Percentiles rank a stretch among this genome's conserved stretches.
Evolutionary conservation across 1,139 yeast species (phyloP).

Genomic region (Yamadazyma sp.): DNA sequence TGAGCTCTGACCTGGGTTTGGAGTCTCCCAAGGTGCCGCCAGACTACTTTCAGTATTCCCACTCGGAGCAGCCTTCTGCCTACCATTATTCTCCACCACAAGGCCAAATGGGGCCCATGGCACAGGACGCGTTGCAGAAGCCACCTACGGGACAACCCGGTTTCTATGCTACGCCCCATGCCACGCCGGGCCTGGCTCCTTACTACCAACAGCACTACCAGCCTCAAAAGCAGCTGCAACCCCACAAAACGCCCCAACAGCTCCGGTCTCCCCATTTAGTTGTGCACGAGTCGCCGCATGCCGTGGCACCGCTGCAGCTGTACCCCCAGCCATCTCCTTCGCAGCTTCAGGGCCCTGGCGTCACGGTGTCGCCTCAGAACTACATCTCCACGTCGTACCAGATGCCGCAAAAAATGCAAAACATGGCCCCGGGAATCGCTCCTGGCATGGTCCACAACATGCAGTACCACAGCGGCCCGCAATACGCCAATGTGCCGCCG

Average conservation of each 20-base stretch:
- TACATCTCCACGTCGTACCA: neutral
- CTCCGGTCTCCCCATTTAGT: slow-evolving; percentile 1
- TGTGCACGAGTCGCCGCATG: neutral
- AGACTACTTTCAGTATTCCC: slow-evolving; percentile 3
- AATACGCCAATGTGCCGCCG: neutral
- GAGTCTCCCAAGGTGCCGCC: slow-evolving; percentile 1
- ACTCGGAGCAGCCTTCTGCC: neutral
- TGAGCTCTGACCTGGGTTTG: slow-evolving; percentile 1
- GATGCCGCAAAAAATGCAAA: neutral
- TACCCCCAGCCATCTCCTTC: neutral
- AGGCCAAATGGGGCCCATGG: too few relatives aligned
- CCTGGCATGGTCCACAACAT: slow-evolving; percentile 3
- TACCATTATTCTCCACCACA: slow-evolving; percentile 1
- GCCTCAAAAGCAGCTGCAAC: neutral
- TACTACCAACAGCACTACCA: neutral
- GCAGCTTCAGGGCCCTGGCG: neutral
- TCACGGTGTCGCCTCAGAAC: slow-evolving; percentile 1
- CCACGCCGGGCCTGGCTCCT: neutral
- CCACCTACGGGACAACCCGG: neutral
- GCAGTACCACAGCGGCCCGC: too few relatives aligned
- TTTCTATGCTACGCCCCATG: slow-evolving; percentile 1
- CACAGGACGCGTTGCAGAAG: neutral
- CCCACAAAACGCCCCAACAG: slow-evolving; percentile 1
- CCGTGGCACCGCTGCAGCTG: neutral
- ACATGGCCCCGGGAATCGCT: neutral